Conservation (phyloP, 345 rosid species). For the Carallia pectinifolia region DNA sequence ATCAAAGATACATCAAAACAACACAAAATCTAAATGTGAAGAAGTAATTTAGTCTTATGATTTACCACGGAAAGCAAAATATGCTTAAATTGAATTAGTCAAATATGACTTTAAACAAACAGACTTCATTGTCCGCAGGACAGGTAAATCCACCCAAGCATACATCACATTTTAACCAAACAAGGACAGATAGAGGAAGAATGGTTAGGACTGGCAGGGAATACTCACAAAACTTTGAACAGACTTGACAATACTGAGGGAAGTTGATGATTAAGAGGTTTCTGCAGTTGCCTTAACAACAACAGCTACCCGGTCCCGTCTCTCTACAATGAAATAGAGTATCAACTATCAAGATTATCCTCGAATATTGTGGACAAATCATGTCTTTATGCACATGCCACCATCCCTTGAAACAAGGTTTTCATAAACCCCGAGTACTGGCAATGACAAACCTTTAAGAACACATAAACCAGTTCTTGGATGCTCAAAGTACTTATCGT, state of each 20-base stretch:
- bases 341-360: constrained; percentile 6
- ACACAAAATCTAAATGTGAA: background rate
- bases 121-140: background rate
- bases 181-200: background rate
- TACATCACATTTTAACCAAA: background rate
- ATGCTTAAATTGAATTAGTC: background rate
- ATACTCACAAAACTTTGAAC: constrained; percentile 66
- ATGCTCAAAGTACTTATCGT: no score
- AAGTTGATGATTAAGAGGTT: constrained; percentile 60
- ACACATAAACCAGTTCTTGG: no score
- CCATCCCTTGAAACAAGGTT: no score
- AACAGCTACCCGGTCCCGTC: constrained; percentile 32
- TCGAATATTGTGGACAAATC: background rate
- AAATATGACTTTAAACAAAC: background rate
- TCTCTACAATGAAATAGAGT: constrained; percentile 33
- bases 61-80: background rate
- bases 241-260: constrained; percentile 55
- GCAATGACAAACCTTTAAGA: no score
- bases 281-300: constrained; percentile 56
- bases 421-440: no score
- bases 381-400: no score
- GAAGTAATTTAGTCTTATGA: background rate
- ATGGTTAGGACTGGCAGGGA: background rate
- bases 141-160: background rate
- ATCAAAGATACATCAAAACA: background rate